Evolutionary conservation across 768 basidiomycete species (phyloP).

Genomic region (Hypholoma fasciculare): DNA sequence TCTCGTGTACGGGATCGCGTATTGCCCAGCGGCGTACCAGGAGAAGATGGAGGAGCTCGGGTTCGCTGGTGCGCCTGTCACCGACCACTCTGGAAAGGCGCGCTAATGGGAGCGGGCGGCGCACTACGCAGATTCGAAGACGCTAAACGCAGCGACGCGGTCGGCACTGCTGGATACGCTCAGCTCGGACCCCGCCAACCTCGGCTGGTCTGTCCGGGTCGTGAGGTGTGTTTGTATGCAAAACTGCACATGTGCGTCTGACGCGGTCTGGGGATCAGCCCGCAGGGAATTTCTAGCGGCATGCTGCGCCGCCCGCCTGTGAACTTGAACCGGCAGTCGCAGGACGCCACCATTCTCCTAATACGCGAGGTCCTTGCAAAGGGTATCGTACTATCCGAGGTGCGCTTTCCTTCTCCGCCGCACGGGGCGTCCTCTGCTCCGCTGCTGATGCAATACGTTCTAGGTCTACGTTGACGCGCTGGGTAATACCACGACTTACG

Average conservation of each 20-base stretch:
- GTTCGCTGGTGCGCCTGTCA: constrained; percentile 72
- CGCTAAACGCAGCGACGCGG: constrained; percentile 71
- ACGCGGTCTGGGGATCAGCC: constrained; percentile 43
- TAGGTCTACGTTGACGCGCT: constrained; percentile 96
- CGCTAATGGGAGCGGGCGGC: too few species aligned
- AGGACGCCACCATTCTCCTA: constrained; percentile 87
- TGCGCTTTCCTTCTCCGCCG: constrained; percentile 23
- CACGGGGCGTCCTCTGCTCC: too few species aligned
- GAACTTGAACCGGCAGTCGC: constrained; percentile 86
- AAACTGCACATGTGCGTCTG: background rate
- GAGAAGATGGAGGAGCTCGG: constrained; percentile 77
- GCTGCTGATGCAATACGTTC: background rate
- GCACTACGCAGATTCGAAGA: constrained; percentile 79
- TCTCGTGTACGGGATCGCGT: constrained; percentile 94
- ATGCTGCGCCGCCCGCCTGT: constrained; percentile 85
- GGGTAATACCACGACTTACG: constrained; percentile 83
- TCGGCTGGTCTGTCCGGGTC: constrained; percentile 84
- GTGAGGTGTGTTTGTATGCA: constrained; percentile 46
- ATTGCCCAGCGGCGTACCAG: constrained; percentile 80
- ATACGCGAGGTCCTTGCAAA: constrained; percentile 83
- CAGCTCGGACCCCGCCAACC: constrained; percentile 64
- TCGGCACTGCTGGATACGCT: constrained; percentile 65
- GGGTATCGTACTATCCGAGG: constrained; percentile 81
- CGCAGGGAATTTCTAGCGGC: constrained; percentile 86
- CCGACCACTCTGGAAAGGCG: background rate